Evolutionary conservation across 768 basidiomycete genomes (phyloP), one percentile per base, ranked within the genome.

Genomic region (Astraeus odoratus): DNA sequence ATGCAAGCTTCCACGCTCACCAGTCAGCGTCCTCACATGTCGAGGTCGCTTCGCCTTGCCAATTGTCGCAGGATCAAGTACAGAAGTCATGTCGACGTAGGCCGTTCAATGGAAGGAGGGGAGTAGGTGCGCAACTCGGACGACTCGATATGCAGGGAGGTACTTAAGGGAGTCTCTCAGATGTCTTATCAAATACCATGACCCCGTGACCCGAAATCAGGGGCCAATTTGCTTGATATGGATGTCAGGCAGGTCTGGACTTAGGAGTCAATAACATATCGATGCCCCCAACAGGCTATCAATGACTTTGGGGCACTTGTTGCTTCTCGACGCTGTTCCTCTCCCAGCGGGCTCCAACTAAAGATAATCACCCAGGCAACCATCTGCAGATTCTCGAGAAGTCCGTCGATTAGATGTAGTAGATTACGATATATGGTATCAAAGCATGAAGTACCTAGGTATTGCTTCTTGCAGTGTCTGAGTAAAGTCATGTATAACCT

Each of bases 1-100:
- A 48, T 15, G 25, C 3, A 18, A n/a, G 6, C 19, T 19, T 24
- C 10, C 22, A 33, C 63, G 42, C n/a, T n/a, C 52, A 81, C 83
- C 76, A 10, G 81, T 84, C 42, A 83, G 67, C 19, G 83, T 76
- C 37, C 85, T 75, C 42, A 83, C 80, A 67, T 86, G 85, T 48
- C 78, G 73, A 33, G 57, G 58, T 19, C 77, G 70, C 29, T 74
- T 68, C 27, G 61, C 66, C 57, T 66, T 76, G n/a, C 83, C 83
- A 35, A 86, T 85, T 20, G 73, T 65, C 52, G 76, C 67, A 25
- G 79, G 71, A 59, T 86, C 83, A 56, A 83, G 73, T 38, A 74
- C 72, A 49, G 80, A 80, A 49, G 81, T 81, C 81, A 83, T 83
- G 33, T 31, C 29, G 27, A 19, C 10, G 20, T 4, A 6, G 12